Evolutionary conservation across 2,329 filamentous ascomycete genomes (phyloP).

Genomic region (Pseudocercospora fuligena): DNA sequence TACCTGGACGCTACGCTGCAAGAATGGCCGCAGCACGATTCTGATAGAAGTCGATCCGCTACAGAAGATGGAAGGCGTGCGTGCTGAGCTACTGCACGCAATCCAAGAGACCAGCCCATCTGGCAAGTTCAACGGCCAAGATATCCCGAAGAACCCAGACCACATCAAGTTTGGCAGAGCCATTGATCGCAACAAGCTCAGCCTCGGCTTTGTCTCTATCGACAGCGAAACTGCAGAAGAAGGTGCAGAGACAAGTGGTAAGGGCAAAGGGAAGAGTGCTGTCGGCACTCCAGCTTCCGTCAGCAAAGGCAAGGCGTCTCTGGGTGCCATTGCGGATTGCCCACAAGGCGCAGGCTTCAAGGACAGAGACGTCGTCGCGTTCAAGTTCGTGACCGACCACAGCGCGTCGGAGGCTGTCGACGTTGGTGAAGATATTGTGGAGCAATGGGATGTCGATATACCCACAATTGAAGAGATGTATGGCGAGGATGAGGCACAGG

Average conservation of each 20-base stretch:
- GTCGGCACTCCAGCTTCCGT: conserved; percentile 11
- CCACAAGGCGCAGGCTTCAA: conserved; percentile 42
- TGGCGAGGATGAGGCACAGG: conserved; percentile 30
- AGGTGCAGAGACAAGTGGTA: conserved; percentile 40
- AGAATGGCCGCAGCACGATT: conserved; percentile 52
- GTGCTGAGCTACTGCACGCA: conserved; percentile 48
- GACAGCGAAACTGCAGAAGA: conserved; percentile 29
- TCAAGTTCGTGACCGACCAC: conserved; percentile 38
- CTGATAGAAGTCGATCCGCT: conserved; percentile 53
- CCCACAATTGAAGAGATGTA: conserved; percentile 42
- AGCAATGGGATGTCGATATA: conserved; percentile 42
- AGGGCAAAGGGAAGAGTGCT: conserved; percentile 47
- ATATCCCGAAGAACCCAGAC: conserved; percentile 45
- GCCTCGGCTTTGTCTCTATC: conserved; percentile 47
- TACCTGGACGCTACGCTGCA: conserved; percentile 53
- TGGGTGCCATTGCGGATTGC: conserved; percentile 42
- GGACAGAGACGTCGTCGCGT: conserved; percentile 42
- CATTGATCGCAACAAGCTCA: conserved; percentile 46
- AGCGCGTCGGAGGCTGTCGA: conserved; percentile 28
- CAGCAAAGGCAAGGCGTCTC: conserved; percentile 38
- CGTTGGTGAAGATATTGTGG: conserved; percentile 26
- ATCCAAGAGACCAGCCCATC: conserved; percentile 46
- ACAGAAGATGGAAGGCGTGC: conserved; percentile 46
- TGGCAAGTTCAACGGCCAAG: conserved; percentile 41
- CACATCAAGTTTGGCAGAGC: conserved; percentile 50